Evolutionary conservation across 345 rosid species (phyloP), one percentile per base, ranked within the genome.

Genomic region (Heritiera littoralis): DNA sequence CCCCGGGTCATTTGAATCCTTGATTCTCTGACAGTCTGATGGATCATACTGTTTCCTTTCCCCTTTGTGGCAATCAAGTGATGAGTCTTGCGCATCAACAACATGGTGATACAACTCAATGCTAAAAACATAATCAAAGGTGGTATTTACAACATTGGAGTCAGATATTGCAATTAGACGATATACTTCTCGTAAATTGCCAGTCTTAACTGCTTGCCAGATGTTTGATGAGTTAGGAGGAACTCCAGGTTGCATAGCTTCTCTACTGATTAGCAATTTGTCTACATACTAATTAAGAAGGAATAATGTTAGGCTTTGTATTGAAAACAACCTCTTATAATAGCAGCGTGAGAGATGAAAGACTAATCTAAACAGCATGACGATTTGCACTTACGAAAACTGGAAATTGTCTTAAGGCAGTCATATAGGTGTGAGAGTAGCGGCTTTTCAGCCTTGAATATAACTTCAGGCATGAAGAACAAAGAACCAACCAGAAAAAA

Each of bases 121-220:
- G 28, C 72, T 80, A 74, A 78, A 35, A 2, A 81, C 82, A 77
- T 90, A 92, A 80, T 91, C 89, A 66, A 87, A 94, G 74, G 77
- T 85, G 67, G 92, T 88, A 79, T 89, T 89, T 68, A 90, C 52
- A 23, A 91, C 83, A 80, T 81, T 88, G 12, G 8, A 69, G 28
- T 88, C 89, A 9, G 91, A 77, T 51, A 84, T 83, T 77, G 86
- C 98, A 82, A 90, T 86, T 66, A 87, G 88, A 55, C 88, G 84
- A 78, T 94, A 94, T 63, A 91, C 91, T 83, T 91, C 96, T 80
- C 61, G 88, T 83, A 92, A 80, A 84, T 92, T 86, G 20, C 70
- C 81, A 18, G 77, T 78, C 89, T 90, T 86, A 45, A 94, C 94
- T 11, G 96, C 96, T 88, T 88, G 84, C 96, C 98, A 91, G 81